Evolutionary conservation across 345 rosid species (phyloP).

Genomic region (Eucalyptus brandiana): DNA sequence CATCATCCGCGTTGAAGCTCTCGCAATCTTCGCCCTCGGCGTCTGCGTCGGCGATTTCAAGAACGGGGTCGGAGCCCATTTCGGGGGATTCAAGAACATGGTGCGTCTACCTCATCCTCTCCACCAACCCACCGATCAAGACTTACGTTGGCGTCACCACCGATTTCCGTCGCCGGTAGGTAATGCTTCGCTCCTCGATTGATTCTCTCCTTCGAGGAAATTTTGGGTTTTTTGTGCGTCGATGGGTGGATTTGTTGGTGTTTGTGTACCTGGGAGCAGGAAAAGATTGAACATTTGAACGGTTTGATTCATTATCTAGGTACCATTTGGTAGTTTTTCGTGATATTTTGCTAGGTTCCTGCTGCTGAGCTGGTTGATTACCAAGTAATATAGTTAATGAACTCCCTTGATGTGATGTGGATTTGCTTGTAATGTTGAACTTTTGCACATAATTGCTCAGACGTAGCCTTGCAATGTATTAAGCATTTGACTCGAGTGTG

Average conservation of each 20-base stretch:
- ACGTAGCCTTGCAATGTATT: neutral
- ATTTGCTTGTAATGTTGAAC: neutral
- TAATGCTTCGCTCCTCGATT: neutral
- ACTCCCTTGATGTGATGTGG: neutral
- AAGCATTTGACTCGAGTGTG: neutral
- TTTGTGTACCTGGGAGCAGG: neutral
- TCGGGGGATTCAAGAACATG: slow-evolving; percentile 19
- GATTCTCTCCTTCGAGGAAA: neutral
- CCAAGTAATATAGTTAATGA: neutral
- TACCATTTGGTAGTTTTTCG: neutral
- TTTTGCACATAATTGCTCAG: neutral
- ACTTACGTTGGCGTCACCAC: slow-evolving; percentile 79
- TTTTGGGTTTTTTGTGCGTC: neutral
- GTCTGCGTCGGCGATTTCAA: neutral
- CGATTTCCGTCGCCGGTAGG: slow-evolving; percentile 66
- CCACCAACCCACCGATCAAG: slow-evolving; percentile 61
- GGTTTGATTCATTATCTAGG: neutral
- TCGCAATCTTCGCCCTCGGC: neutral
- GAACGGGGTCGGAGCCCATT: neutral
- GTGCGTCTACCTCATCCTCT: slow-evolving; percentile 74
- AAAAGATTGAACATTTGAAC: neutral
- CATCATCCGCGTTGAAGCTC: neutral
- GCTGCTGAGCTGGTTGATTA: neutral
- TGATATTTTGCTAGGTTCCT: neutral
- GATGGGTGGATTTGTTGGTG: neutral